Conservation (phyloP, 768 basidiomycete genomes). For the Leccinellum albellum region DNA sequence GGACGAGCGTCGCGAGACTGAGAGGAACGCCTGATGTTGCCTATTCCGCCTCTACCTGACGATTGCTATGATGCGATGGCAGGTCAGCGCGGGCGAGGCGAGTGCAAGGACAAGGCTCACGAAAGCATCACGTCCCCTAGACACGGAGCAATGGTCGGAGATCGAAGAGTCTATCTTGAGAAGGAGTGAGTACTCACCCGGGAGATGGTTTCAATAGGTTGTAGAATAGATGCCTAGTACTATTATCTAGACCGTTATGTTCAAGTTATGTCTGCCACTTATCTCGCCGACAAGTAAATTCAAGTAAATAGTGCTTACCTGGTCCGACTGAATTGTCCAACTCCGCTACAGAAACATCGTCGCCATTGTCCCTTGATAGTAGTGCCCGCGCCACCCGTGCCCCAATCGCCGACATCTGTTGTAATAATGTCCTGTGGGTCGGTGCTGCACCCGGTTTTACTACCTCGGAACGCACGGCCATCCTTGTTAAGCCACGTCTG, state of each 20-base stretch:
- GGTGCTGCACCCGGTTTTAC: slow-evolving; percentile 1
- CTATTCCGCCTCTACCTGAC: slow-evolving; percentile 64
- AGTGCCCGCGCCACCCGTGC: slow-evolving; percentile 7
- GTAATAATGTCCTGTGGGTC: slow-evolving; percentile 4
- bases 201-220: background rate
- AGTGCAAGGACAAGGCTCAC: slow-evolving; percentile 34
- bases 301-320: background rate
- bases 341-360: background rate
- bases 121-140: slow-evolving; percentile 56
- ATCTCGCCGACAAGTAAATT: slow-evolving; percentile 2
- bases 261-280: slow-evolving; percentile 9
- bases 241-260: slow-evolving; percentile 19
- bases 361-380: slow-evolving; percentile 7
- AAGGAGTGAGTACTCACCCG: background rate
- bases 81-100: slow-evolving; percentile 4
- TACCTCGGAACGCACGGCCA: slow-evolving; percentile 4
- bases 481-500: background rate
- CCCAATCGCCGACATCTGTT: slow-evolving; percentile 18
- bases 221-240: background rate
- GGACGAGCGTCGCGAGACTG: slow-evolving; percentile 42
- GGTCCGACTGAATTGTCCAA: slow-evolving; percentile 12
- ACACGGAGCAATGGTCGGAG: slow-evolving; percentile 43
- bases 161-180: slow-evolving; percentile 23
- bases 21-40: slow-evolving; percentile 60
- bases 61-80: slow-evolving; percentile 36